phyloP scores from a whole-genome alignment of 108 stramenopile species.

The Pinguiococcus pyrenoidosus region DNA sequence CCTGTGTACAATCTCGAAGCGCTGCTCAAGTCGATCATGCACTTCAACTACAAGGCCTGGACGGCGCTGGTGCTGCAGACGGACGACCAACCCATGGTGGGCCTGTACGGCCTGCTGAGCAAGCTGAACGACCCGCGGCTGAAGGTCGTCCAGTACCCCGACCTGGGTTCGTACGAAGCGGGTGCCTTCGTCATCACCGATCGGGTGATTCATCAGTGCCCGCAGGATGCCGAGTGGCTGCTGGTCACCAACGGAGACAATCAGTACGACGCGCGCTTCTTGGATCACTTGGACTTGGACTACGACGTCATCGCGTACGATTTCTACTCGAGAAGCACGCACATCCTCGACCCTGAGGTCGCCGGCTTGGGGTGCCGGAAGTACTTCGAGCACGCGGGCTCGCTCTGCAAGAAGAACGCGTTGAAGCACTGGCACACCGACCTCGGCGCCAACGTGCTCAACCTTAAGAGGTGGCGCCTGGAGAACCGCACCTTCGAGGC shows the following conservation, averaged over 20 bases:
- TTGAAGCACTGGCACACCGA: not conserved
- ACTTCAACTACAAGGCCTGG: too few species aligned
- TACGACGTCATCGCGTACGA: not conserved
- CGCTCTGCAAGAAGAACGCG: not conserved
- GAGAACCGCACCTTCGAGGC: not conserved
- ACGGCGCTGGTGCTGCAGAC: too few species aligned
- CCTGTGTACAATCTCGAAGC: too few species aligned
- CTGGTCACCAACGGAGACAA: slow-evolving; percentile 17
- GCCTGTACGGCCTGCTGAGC: too few species aligned
- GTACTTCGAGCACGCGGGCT: not conserved
- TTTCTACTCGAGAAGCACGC: not conserved
- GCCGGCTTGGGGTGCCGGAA: not conserved
- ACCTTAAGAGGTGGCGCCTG: not conserved
- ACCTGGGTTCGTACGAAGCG: too few species aligned
- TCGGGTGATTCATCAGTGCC: not conserved
- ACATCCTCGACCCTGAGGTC: not conserved
- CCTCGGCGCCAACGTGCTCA: not conserved
- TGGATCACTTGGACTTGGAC: not conserved
- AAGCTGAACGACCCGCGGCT: too few species aligned
- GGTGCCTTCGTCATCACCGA: not conserved
- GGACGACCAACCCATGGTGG: too few species aligned
- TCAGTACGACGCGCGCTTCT: slow-evolving; percentile 2
- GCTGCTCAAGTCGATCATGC: too few species aligned
- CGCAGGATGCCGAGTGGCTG: slow-evolving; percentile 10
- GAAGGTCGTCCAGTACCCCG: too few species aligned